Conservation (phyloP, 768 basidiomycete species). For the Plicaturopsis crispa region DNA sequence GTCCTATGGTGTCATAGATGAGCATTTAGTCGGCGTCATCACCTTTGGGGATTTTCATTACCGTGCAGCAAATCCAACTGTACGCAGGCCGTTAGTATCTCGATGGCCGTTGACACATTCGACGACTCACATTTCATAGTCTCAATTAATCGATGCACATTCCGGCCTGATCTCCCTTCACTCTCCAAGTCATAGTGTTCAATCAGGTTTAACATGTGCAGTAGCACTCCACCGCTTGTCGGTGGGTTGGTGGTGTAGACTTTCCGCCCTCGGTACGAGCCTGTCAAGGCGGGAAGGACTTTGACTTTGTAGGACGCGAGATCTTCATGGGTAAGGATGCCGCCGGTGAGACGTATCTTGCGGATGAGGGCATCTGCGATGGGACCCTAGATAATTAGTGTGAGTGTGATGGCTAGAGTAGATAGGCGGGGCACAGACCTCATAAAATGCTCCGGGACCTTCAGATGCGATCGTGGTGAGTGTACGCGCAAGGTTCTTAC, state of each 20-base stretch:
- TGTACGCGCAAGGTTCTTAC: slow-evolving; percentile 73
- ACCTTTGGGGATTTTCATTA: slow-evolving; percentile 12
- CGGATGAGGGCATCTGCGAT: slow-evolving; percentile 75
- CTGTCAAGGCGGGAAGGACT: slow-evolving; percentile 66
- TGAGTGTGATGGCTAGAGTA: slow-evolving; percentile 9
- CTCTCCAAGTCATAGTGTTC: slow-evolving; percentile 59
- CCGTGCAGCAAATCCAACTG: slow-evolving; percentile 63
- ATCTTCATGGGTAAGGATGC: slow-evolving; percentile 74
- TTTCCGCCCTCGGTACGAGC: slow-evolving; percentile 68
- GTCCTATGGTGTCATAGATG: slow-evolving; percentile 50
- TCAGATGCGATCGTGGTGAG: slow-evolving; percentile 64
- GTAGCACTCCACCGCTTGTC: slow-evolving; percentile 80
- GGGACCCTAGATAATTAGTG: slow-evolving; percentile 41
- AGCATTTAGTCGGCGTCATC: background rate
- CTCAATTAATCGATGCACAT: slow-evolving; percentile 78
- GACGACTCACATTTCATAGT: slow-evolving; percentile 63
- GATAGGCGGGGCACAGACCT: slow-evolving; percentile 28
- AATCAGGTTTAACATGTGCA: slow-evolving; percentile 87
- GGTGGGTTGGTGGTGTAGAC: slow-evolving; percentile 85
- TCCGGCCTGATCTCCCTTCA: slow-evolving; percentile 49
- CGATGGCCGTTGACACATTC: slow-evolving; percentile 5
- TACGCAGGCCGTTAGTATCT: slow-evolving; percentile 5
- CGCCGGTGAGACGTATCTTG: slow-evolving; percentile 67
- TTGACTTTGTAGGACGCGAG: slow-evolving; percentile 61
- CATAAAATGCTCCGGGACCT: slow-evolving; percentile 81